Conservation (phyloP, 2,329 filamentous ascomycete species). For the Cladosporium sphaerospermum region DNA sequence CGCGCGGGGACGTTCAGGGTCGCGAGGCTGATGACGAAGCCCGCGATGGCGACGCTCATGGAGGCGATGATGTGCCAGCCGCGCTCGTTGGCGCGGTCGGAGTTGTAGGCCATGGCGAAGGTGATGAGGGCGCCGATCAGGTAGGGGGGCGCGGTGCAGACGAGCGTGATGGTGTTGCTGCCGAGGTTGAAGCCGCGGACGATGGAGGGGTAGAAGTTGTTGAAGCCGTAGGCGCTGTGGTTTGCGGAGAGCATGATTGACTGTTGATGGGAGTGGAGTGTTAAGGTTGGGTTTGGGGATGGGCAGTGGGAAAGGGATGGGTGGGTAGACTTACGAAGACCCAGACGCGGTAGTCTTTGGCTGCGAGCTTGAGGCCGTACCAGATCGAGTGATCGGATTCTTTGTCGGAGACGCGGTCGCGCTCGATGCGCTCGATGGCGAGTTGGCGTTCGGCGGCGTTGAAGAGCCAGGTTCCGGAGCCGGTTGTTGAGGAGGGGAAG, state of each 20-base stretch:
- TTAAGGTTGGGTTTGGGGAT: too few relatives aligned
- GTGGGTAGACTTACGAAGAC: too few relatives aligned
- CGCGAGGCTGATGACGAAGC: constrained; percentile 1
- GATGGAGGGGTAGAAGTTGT: constrained; percentile 9
- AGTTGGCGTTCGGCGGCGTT: constrained; percentile 32
- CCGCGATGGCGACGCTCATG: background rate
- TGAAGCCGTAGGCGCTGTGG: constrained; percentile 5
- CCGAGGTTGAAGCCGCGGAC: constrained; percentile 24
- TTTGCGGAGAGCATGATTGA: constrained; percentile 6
- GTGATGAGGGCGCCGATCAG: constrained; percentile 17
- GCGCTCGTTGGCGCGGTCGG: constrained; percentile 35
- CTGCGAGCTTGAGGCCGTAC: constrained; percentile 6
- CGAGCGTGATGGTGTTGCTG: constrained; percentile 27
- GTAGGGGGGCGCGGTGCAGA: constrained; percentile 32
- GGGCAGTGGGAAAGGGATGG: too few relatives aligned
- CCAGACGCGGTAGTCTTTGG: constrained; percentile 6
- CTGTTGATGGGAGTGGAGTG: background rate
- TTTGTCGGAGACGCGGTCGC: constrained; percentile 44
- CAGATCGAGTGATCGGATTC: constrained; percentile 34
- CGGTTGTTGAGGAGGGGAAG: constrained; percentile 43
- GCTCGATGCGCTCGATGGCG: constrained; percentile 17
- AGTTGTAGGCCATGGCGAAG: constrained; percentile 30
- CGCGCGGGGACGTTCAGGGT: constrained; percentile 12
- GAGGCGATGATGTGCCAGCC: constrained; percentile 29
- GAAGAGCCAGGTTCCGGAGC: constrained; percentile 35